Base-by-base conservation (phyloP, 2,329 filamentous ascomycete genomes). In the Fusarium odoratissimum region DNA sequence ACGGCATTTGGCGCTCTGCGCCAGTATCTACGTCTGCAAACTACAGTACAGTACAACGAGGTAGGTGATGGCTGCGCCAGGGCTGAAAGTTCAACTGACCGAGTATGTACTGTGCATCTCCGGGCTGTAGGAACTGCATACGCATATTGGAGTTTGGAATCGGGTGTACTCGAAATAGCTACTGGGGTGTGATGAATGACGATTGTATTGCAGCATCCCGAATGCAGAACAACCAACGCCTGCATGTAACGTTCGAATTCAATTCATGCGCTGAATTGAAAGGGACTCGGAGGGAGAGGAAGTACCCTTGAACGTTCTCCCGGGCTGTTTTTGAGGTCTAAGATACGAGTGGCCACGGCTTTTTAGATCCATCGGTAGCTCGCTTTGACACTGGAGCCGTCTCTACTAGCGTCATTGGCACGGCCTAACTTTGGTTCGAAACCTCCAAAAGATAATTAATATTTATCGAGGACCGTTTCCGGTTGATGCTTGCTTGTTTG, bases 301-400 rank as follows among this genome's bases (percentile, higher is more conserved):
- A 56, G 30, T 58, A 69, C 64, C 64, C 66, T 69, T 69, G 57
- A 69, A 69, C 35, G 25, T 42, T 37, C 23, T 69, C 57, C 56
- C 60, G 55, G 64, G 64, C 60, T 66, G 55, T 51, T 57, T 64
- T 51, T 45, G 49, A 70, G 66, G 70, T 71, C 60, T 54, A 65
- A 49, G 70, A 73, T 71, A 71, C 70, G 57, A 73, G 45, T 67
- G 66, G 67, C 60, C 62, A 58, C 56, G 54, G 70, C 60, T 67
- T 48, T 48, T 48, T 65, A 67, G 70, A 48, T 62, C 49, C 60
- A 64, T 58, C 33, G 44, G 56, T 60, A 72, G 69, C 64, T 72
- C 70, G 70, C 70, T 73, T 69, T 56, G 66, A 65, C 62, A 67
- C 52, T 48, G 40, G 45, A 48, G 35, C 54, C 48, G 60, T 46